Base-by-base conservation (phyloP, 306 rosid species). In the Leucaena leucocephala region DNA sequence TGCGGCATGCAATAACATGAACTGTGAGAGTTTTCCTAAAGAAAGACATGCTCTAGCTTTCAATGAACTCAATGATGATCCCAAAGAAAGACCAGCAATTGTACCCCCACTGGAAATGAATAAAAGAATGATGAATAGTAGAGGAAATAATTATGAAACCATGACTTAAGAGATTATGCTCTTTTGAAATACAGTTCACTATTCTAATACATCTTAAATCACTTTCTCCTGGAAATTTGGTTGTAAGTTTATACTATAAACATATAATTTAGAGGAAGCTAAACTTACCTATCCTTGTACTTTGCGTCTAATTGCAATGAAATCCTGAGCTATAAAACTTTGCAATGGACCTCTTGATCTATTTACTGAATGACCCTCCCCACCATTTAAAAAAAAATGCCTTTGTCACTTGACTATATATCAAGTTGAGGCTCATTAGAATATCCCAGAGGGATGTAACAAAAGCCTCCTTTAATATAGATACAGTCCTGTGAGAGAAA, bases 71-170 rank as follows among this genome's bases (percentile, higher is more conserved):
- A 92, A 78, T 78, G 85, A 83, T 36, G 97, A 95, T 71, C 91
- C 98, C 72, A 92, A 76, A 57, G 96, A 84, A 78, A 95, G 89
- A 82, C 98, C 98, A 78, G 97, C 94, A 86, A 90, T 73, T 85
- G 98, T 86, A 79, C 94, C 98, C 68, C 98, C 98, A 80, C 98
- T 95, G 87, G 15, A 81, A 79, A 75, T 78, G 50, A 75, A 74
- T 22, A 80, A 76, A 82, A 46, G 19, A 33, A 45, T 17, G 75
- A 57, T 70, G 78, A 75, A 52, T 44, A 72, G 61, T 36, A n/a
- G 82, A 76, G 19, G 34, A 64, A 80, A 81, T 15, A 58, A 59
- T 33, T 65, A 64, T 75, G n/a, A 74, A 54, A 27, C 49, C 34
- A 57, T 33, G 43, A 55, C 43, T 64, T 36, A 64, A 49, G 48